These are phyloP conservation scores for Cryptosporidium andersoni DNA, from an alignment of 169 alveolate species.

Conservation along the genomic window DNA sequence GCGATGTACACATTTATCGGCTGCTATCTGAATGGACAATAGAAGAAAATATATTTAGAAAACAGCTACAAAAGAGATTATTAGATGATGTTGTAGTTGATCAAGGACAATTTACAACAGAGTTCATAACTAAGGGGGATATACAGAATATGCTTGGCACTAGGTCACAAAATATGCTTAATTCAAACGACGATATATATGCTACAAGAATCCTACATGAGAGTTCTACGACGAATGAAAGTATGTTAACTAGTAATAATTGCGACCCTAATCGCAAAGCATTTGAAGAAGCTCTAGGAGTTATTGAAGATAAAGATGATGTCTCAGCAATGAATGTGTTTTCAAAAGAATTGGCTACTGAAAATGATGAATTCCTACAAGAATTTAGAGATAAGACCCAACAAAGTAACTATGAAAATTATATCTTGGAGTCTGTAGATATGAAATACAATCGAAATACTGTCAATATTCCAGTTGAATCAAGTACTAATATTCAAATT, in stretches of 20 bases:
- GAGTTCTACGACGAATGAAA: constrained; percentile 72
- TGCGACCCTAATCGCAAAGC: constrained; percentile 73
- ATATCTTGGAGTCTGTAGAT: no score
- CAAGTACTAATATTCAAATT: not conserved
- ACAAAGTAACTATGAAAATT: not conserved
- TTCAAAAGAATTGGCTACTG: constrained; percentile 76
- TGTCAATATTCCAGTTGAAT: not conserved
- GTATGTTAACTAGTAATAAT: constrained; percentile 19
- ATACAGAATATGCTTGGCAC: constrained; percentile 68
- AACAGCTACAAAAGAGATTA: constrained; percentile 94
- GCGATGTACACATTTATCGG: constrained; percentile 96
- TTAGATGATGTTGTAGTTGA: constrained; percentile 96
- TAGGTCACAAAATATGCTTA: constrained; percentile 59
- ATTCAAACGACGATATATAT: constrained; percentile 72
- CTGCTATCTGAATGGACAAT: constrained; percentile 94
- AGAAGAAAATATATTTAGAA: constrained; percentile 96
- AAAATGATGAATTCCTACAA: constrained; percentile 78
- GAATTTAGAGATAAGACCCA: constrained; percentile 75
- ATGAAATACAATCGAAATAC: not conserved
- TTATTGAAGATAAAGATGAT: constrained; percentile 87
- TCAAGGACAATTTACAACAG: constrained; percentile 90
- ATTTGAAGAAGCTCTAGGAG: constrained; percentile 84
- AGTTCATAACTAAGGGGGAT: constrained; percentile 42
- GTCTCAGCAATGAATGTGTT: constrained; percentile 80
- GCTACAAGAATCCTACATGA: constrained; percentile 77